Base-by-base conservation (phyloP, 345 rosid genomes). In the Eucalyptus cladocalyx region DNA sequence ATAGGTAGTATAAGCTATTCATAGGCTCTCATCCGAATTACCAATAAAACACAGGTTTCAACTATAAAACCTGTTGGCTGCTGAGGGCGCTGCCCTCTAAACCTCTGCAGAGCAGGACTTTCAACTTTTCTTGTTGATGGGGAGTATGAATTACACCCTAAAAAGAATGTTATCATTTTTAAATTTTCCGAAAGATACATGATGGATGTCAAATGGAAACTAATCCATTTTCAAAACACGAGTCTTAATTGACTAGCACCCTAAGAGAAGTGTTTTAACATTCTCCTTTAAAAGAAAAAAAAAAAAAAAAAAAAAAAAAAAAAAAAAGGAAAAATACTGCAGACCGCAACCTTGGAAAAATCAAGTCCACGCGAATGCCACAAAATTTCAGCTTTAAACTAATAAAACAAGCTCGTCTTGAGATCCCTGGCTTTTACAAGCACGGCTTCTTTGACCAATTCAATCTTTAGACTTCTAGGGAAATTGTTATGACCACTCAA, bases 81-180 rank as follows among this genome's bases (percentile, higher is more conserved):
- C 12, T 19, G 1, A 23, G 60, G 11, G 28, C 1, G 6, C 2
- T 56, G 28, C 6, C 3, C 30, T 56, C 62, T 23, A 56, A 23
- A 56, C 30, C 28, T 5, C 1, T 23, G 30, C 6, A 56, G 1
- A 56, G 60, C 28, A 24, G 6, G 3, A 56, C 12, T 24, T 13
- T 10, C 30, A 24, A 23, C 28, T 5, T 6, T 56, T 23, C 1
- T 24, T 23, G 3, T 56, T 0, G 1, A 56, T 56, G 6, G 13
- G 28, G 13, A 56, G 62, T 21, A 56, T 56, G 30, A 24, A 23
- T 5, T 24, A 56, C 3, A 23, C 12, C 30, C 28, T 56, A 56
- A 1, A 3, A 56, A 56, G 1, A 56, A 23, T 56, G 28, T 23
- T 56, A 21, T 9, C 12, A 2, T 56, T 56, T 56, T 56, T 9